These are phyloP conservation scores for Zygosaccharomyces rouxii DNA, from an alignment of 805 yeast species.

Conservation along the genomic window DNA sequence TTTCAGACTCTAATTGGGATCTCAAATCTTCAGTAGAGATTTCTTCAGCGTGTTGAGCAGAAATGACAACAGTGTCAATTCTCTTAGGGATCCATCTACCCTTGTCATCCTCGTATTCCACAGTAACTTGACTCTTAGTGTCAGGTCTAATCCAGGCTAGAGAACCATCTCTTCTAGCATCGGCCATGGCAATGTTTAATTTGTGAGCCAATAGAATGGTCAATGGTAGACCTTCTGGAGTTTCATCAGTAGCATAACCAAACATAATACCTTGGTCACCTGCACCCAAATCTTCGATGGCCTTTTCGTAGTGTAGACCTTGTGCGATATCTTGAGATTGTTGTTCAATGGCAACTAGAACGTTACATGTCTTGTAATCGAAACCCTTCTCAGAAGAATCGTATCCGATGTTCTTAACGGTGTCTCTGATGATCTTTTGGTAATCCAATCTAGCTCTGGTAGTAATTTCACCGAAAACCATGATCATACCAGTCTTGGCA, in stretches of 20 bases:
- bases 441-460: conserved; percentile 92
- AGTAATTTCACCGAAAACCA: conserved; percentile 99
- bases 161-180: conserved; percentile 93
- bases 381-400: conserved; percentile 95
- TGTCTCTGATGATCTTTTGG: conserved; percentile 97
- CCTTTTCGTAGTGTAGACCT: conserved; percentile 94
- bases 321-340: conserved; percentile 99
- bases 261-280: conserved; percentile 99
- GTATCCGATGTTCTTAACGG: conserved; percentile 97
- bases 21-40: conserved; percentile 92
- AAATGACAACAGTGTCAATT: conserved; percentile 95
- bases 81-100: conserved; percentile 96
- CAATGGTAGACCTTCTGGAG: conserved; percentile 95
- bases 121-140: conserved; percentile 99
- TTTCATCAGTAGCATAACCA: conserved; percentile 98
- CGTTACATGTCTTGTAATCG: conserved; percentile 99
- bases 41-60: conserved; percentile 97
- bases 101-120: conserved; percentile 87
- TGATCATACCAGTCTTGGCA: conserved; percentile 97
- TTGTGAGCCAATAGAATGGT: conserved; percentile 92
- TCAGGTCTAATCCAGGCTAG: conserved; percentile 98
- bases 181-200: conserved; percentile 94
- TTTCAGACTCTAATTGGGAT: conserved; percentile 66
- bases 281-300: conserved; percentile 98
- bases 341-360: conserved; percentile 97